These are phyloP conservation scores for Chrysosporium queenslandicum DNA, from an alignment of 2,329 filamentous ascomycete species.

Conservation along the genomic window DNA sequence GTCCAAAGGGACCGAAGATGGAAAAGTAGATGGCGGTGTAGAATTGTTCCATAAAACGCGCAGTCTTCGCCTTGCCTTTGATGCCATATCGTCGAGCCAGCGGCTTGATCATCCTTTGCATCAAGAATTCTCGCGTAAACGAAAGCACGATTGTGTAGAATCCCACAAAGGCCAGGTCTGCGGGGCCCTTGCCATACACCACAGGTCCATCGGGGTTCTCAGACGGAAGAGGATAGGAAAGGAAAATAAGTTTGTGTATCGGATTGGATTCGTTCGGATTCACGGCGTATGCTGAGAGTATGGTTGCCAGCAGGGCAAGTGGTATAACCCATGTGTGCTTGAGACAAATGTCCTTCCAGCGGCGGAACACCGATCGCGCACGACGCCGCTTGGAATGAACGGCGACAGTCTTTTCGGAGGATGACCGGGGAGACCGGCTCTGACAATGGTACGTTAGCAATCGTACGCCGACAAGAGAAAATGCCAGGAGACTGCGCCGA, in stretches of 20 bases:
- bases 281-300: constrained; percentile 59
- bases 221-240: constrained; percentile 70
- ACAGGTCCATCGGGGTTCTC: constrained; percentile 39
- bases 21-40: constrained; percentile 90
- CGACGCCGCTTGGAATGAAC: constrained; percentile 37
- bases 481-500: no score
- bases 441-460: constrained; percentile 10
- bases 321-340: constrained; percentile 57
- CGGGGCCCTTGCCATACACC: constrained; percentile 81
- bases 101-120: constrained; percentile 78
- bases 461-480: not conserved
- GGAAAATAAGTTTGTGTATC: constrained; percentile 71
- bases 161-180: constrained; percentile 74
- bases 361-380: constrained; percentile 34
- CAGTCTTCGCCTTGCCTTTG: constrained; percentile 63
- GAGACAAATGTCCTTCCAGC: constrained; percentile 35
- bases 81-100: constrained; percentile 62
- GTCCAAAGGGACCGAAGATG: constrained; percentile 67
- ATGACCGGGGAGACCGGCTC: constrained; percentile 9
- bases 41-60: constrained; percentile 89
- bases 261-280: constrained; percentile 72
- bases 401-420: constrained; percentile 26
- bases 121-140: constrained; percentile 91
- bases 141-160: constrained; percentile 87
- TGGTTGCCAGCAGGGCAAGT: constrained; percentile 53